phyloP scores from a whole-genome alignment of 2,329 filamentous ascomycete genomes.

The Aurifilum marmelostoma region DNA sequence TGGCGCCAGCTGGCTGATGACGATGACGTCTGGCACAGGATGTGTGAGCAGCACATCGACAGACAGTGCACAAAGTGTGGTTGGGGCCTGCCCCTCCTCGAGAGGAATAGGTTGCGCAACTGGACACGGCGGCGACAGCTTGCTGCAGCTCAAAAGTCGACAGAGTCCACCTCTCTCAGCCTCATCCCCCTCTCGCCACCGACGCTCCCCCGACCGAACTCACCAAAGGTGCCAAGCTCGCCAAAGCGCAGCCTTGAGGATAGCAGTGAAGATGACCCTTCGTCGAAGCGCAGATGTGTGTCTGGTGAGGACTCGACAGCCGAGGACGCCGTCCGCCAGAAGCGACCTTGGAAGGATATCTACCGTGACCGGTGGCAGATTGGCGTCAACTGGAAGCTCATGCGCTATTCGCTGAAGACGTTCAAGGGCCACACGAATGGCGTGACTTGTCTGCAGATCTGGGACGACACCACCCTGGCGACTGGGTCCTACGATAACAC shows the following conservation, averaged over 20 bases:
- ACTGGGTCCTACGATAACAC: slow-evolving; percentile 95
- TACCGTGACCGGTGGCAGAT: slow-evolving; percentile 85
- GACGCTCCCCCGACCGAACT: slow-evolving; percentile 35
- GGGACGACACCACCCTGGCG: slow-evolving; percentile 83
- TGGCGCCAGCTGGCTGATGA: slow-evolving; percentile 94
- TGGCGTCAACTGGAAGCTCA: slow-evolving; percentile 96
- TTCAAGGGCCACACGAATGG: slow-evolving; percentile 89
- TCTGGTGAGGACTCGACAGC: slow-evolving; percentile 31
- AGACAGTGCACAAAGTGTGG: slow-evolving; percentile 93
- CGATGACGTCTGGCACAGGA: slow-evolving; percentile 95
- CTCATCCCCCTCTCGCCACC: slow-evolving; percentile 35
- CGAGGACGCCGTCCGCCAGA: slow-evolving; percentile 23
- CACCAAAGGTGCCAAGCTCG: slow-evolving; percentile 32
- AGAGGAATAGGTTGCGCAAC: slow-evolving; percentile 83
- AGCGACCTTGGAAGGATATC: slow-evolving; percentile 90
- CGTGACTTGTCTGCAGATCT: slow-evolving; percentile 67
- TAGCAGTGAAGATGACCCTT: slow-evolving; percentile 27
- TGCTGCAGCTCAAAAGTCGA: slow-evolving; percentile 41
- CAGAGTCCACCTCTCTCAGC: slow-evolving; percentile 27
- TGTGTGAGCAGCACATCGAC: slow-evolving; percentile 97
- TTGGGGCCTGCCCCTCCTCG: slow-evolving; percentile 88
- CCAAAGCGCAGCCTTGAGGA: slow-evolving; percentile 41
- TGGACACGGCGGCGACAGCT: slow-evolving; percentile 85
- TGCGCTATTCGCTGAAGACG: slow-evolving; percentile 80
- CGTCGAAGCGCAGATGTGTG: slow-evolving; percentile 40